Conservation (phyloP, 2,329 filamentous ascomycete genomes). For the Chaetomiaceae sp. region DNA sequence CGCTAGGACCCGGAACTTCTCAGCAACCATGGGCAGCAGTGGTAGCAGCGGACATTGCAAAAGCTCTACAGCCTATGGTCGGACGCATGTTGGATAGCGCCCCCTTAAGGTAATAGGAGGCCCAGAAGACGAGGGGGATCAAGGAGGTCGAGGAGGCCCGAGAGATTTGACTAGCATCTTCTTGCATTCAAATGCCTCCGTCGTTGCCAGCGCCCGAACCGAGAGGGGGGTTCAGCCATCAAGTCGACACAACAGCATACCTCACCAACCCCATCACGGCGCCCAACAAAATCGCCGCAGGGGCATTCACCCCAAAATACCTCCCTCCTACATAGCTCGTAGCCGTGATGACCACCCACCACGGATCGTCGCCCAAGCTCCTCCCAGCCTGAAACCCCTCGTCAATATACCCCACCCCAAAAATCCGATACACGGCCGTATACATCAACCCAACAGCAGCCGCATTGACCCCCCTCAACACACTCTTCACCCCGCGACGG, state of each 20-base stretch:
- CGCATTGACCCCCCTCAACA: slow-evolving; percentile 55
- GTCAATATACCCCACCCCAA: slow-evolving; percentile 55
- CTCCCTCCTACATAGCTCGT: slow-evolving; percentile 40
- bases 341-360: slow-evolving; percentile 59
- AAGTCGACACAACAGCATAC: slow-evolving; percentile 39
- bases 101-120: no score
- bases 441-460: slow-evolving; percentile 59
- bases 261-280: slow-evolving; percentile 44
- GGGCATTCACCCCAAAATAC: slow-evolving; percentile 44
- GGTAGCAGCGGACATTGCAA: no score
- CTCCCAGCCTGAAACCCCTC: slow-evolving; percentile 44
- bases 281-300: slow-evolving; percentile 42
- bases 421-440: slow-evolving; percentile 60
- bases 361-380: slow-evolving; percentile 54
- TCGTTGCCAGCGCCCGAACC: no score
- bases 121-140: no score
- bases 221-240: no score
- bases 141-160: no score
- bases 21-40: no score
- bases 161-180: no score
- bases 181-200: no score
- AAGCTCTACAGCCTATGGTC: no score
- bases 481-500: slow-evolving; percentile 43
- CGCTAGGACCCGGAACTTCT: no score
- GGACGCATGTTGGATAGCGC: no score